phyloP scores from a whole-genome alignment of 805 yeast genomes.

The Yamadazyma nakazawae region DNA sequence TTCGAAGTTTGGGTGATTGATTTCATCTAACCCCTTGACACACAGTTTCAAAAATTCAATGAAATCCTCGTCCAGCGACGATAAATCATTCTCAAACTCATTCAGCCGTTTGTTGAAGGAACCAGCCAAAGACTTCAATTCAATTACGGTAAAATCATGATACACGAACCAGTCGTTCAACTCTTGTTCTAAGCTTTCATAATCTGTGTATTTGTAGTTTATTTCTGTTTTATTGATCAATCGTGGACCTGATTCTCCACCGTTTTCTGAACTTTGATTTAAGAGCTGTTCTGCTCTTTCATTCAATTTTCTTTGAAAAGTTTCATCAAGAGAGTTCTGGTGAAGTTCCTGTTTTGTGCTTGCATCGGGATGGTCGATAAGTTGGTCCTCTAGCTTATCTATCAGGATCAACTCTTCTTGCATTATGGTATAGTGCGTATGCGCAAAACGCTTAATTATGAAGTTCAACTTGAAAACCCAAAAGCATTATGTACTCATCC shows the following conservation, averaged over 20 bases:
- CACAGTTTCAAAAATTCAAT: neutral
- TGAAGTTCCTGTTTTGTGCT: constrained; percentile 26
- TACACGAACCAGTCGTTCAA: constrained; percentile 38
- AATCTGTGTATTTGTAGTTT: constrained; percentile 28
- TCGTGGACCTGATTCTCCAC: constrained; percentile 11
- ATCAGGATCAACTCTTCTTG: constrained; percentile 32
- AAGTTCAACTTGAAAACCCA: no score
- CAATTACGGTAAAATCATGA: constrained; percentile 23
- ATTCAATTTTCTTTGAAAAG: constrained; percentile 41
- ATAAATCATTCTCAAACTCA: neutral
- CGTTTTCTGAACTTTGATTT: constrained; percentile 7
- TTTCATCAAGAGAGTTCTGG: constrained; percentile 34
- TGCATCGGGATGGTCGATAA: constrained; percentile 42
- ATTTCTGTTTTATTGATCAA: constrained; percentile 30
- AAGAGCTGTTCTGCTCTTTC: constrained; percentile 40
- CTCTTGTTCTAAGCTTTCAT: constrained; percentile 24
- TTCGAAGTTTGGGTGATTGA: no score
- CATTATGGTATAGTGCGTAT: constrained; percentile 10
- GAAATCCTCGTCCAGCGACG: neutral
- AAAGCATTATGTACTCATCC: no score
- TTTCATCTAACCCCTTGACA: neutral
- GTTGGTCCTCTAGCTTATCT: constrained; percentile 46
- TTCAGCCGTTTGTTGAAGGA: neutral
- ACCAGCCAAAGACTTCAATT: constrained; percentile 1
- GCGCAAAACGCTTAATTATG: neutral